Evolutionary conservation across 768 basidiomycete species (phyloP).

Genomic region (Mycena indigotica): DNA sequence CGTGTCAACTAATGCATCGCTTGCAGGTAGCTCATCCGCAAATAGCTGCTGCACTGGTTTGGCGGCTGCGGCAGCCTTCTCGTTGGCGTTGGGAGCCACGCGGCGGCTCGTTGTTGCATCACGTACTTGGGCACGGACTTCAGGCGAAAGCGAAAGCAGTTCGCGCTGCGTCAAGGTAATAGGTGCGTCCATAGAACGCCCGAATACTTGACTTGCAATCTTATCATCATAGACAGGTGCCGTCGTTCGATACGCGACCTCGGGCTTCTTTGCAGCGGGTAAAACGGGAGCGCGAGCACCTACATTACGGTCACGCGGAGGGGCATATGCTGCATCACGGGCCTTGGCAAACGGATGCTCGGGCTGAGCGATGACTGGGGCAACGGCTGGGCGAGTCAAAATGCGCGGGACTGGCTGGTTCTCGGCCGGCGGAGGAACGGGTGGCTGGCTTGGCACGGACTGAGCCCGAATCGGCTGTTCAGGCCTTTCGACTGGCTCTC

Average conservation of each 20-base stretch:
- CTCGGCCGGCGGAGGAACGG: background rate
- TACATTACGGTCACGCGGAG: constrained; percentile 12
- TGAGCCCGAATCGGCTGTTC: constrained; percentile 12
- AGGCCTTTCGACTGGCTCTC: constrained; percentile 1
- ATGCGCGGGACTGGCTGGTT: background rate
- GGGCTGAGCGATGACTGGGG: background rate
- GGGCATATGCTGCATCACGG: constrained; percentile 14
- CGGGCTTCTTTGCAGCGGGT: constrained; percentile 4
- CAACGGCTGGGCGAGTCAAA: background rate
- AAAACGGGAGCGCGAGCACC: constrained; percentile 1
- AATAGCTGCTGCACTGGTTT: background rate
- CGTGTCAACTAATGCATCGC: background rate
- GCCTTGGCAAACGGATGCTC: constrained; percentile 8
- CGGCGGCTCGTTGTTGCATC: constrained; percentile 21
- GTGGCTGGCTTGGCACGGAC: background rate
- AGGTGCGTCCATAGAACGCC: constrained; percentile 20
- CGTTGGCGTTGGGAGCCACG: background rate
- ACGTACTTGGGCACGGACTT: constrained; percentile 17
- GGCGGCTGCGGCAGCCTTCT: background rate
- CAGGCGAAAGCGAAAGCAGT: constrained; percentile 22
- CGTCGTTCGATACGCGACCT: constrained; percentile 22
- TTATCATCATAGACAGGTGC: constrained; percentile 24
- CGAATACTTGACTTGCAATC: constrained; percentile 13
- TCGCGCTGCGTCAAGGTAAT: constrained; percentile 25
- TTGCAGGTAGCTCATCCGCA: background rate